phyloP scores from a whole-genome alignment of 805 yeast genomes.

The Yarrowia sp. region DNA sequence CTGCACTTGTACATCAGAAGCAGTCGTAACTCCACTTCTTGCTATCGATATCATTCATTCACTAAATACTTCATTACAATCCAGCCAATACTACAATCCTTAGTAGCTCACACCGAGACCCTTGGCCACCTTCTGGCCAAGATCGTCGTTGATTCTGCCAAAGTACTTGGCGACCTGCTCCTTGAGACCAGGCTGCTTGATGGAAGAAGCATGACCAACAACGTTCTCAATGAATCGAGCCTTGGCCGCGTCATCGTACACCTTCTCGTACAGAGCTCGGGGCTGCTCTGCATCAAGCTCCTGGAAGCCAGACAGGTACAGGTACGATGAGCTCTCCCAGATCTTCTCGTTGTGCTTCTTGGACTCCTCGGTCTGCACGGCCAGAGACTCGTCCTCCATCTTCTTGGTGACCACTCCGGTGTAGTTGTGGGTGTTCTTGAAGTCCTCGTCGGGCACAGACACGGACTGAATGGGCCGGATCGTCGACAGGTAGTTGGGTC shows the following conservation, averaged over 20 bases:
- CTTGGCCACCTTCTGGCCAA: slow-evolving; percentile 24
- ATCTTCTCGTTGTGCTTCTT: slow-evolving; percentile 21
- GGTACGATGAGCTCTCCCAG: slow-evolving; percentile 24
- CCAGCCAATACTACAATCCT: not conserved
- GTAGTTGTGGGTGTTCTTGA: slow-evolving; percentile 8
- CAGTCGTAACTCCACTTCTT: not conserved
- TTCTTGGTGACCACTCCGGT: slow-evolving; percentile 18
- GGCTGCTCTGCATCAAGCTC: slow-evolving; percentile 22
- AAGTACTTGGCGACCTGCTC: slow-evolving; percentile 22
- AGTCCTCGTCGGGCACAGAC: slow-evolving; percentile 15
- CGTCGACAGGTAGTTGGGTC: slow-evolving; percentile 25
- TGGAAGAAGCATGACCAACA: slow-evolving; percentile 12
- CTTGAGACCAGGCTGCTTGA: slow-evolving; percentile 21
- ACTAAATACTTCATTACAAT: too few species aligned
- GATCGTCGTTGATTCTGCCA: slow-evolving; percentile 21
- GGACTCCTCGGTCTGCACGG: slow-evolving; percentile 4
- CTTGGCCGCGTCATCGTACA: slow-evolving; percentile 20
- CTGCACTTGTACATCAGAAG: too few species aligned
- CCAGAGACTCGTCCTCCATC: slow-evolving; percentile 3
- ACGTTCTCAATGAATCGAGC: slow-evolving; percentile 10
- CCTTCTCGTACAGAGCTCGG: slow-evolving; percentile 19
- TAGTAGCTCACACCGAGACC: slow-evolving; percentile 6
- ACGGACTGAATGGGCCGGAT: slow-evolving; percentile 20
- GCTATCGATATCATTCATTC: not conserved
- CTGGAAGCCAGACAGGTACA: slow-evolving; percentile 14